These are phyloP conservation scores for Abortiporus biennis DNA, from an alignment of 1,284 basidiomycete genomes.

Conservation along the genomic window DNA sequence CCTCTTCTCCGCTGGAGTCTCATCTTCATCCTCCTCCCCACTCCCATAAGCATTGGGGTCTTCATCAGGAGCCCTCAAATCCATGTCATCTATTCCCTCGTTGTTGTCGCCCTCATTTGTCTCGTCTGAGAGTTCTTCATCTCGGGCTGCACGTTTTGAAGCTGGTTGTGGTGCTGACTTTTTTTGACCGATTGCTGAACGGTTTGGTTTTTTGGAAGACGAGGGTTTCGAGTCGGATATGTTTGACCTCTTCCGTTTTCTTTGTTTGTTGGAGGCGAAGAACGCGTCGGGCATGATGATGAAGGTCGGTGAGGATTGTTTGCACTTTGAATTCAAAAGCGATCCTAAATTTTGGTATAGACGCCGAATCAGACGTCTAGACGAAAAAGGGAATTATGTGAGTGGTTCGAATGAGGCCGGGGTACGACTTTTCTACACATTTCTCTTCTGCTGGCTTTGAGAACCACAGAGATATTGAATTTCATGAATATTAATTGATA, in stretches of 20 bases:
- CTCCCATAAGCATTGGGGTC: slow-evolving; percentile 46
- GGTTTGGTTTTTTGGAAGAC: slow-evolving; percentile 21
- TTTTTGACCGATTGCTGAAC: slow-evolving; percentile 10
- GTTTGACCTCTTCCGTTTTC: slow-evolving; percentile 60
- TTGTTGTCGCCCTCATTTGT: slow-evolving; percentile 48
- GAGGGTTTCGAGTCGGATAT: slow-evolving; percentile 21
- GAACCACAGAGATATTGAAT: too few species aligned
- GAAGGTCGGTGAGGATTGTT: not conserved
- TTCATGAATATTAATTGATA: too few species aligned
- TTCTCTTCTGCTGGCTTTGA: too few species aligned
- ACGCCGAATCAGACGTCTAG: too few species aligned
- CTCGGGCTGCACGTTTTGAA: slow-evolving; percentile 31
- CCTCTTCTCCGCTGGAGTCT: slow-evolving; percentile 94
- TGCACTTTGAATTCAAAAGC: too few species aligned
- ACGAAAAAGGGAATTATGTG: too few species aligned
- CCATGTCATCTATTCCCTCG: slow-evolving; percentile 67
- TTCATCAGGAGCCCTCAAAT: slow-evolving; percentile 57
- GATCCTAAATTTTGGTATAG: too few species aligned
- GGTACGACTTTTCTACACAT: too few species aligned
- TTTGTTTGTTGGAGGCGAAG: slow-evolving; percentile 62
- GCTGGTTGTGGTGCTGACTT: slow-evolving; percentile 14
- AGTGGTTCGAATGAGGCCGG: too few species aligned
- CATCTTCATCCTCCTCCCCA: slow-evolving; percentile 77
- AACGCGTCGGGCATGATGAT: slow-evolving; percentile 73
- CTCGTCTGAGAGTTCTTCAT: slow-evolving; percentile 74